Percentiles rank a stretch among this genome's conserved stretches.
These are phyloP conservation scores for Musa troglodytarum DNA, from an alignment of 176 grass and related monocot species.

Conservation along the genomic window DNA sequence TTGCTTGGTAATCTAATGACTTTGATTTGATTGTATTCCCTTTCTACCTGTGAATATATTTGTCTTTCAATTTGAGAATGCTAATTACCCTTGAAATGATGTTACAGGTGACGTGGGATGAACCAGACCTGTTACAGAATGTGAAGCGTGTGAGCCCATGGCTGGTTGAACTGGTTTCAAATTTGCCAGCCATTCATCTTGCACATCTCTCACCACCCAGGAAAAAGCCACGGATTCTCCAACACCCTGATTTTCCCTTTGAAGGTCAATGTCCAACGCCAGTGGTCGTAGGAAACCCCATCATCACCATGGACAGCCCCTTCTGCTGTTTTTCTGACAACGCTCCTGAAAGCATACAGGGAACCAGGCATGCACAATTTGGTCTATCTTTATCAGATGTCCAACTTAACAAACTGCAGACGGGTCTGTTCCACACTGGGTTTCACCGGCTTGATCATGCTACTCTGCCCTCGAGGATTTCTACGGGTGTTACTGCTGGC, in stretches of 20 bases:
- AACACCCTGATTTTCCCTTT: constrained; percentile 33
- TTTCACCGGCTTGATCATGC: constrained; percentile 18
- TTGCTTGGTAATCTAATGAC: background rate
- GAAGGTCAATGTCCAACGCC: constrained; percentile 32
- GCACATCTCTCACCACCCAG: constrained; percentile 52
- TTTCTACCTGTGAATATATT: background rate
- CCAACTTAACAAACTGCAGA: constrained; percentile 48
- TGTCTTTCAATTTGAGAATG: too few relatives aligned
- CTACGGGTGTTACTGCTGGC: constrained; percentile 31
- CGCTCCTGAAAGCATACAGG: constrained; percentile 92
- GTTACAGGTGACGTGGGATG: constrained; percentile 82
- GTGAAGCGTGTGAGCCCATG: constrained; percentile 86
- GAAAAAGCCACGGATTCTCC: constrained; percentile 65
- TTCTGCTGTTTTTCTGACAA: constrained; percentile 51
- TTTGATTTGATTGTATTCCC: background rate
- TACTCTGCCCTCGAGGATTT: constrained; percentile 21
- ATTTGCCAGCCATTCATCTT: constrained; percentile 62
- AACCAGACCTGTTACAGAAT: constrained; percentile 87
- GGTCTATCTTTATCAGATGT: constrained; percentile 60
- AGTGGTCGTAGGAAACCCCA: constrained; percentile 13
- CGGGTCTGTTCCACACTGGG: constrained; percentile 24
- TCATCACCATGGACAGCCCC: constrained; percentile 23
- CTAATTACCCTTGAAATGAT: constrained; percentile 14
- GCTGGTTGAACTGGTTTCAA: constrained; percentile 74
- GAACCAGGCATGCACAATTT: constrained; percentile 93